A percentile compares a stretch with the other conserved stretches of the same genome.
Evolutionary conservation across 495 filamentous ascomycete species (phyloP).

Genomic region (Penicillium paxilli): DNA sequence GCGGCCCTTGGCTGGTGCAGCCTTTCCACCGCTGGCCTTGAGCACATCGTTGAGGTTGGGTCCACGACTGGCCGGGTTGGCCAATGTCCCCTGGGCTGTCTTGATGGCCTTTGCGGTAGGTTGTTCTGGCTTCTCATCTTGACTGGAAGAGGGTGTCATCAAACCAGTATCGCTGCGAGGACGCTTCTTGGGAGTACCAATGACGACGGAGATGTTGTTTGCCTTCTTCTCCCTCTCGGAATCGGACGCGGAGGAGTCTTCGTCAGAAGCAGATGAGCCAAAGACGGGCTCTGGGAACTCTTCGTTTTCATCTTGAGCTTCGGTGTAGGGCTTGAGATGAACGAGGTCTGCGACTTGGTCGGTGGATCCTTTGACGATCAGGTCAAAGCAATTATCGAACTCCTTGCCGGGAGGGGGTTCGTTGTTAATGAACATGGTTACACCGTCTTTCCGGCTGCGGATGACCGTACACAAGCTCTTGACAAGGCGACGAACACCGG

Average conservation of each 20-base stretch:
- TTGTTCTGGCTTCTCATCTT: slow-evolving; percentile 30
- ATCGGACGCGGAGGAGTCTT: slow-evolving; percentile 41
- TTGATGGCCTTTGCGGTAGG: slow-evolving; percentile 11
- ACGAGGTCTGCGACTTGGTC: slow-evolving; percentile 82
- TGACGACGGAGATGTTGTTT: slow-evolving; percentile 37
- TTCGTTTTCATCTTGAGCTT: slow-evolving; percentile 65
- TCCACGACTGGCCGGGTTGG: slow-evolving; percentile 34
- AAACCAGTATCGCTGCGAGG: slow-evolving; percentile 46
- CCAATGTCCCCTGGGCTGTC: slow-evolving; percentile 13
- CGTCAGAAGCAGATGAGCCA: slow-evolving; percentile 6
- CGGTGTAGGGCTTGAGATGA: slow-evolving; percentile 52
- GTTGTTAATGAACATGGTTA: slow-evolving; percentile 93
- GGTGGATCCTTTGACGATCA: slow-evolving; percentile 82
- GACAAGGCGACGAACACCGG: slow-evolving; percentile 84
- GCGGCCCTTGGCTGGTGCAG: slow-evolving; percentile 17
- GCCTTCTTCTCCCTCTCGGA: slow-evolving; percentile 37
- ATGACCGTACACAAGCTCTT: slow-evolving; percentile 85
- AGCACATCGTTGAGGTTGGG: slow-evolving; percentile 31
- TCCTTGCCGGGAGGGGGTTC: slow-evolving; percentile 80
- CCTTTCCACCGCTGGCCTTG: slow-evolving; percentile 21
- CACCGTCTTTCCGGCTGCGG: slow-evolving; percentile 76
- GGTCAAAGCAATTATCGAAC: slow-evolving; percentile 88
- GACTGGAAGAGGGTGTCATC: slow-evolving; percentile 62
- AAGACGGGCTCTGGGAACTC: slow-evolving; percentile 25
- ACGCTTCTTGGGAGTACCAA: slow-evolving; percentile 41